Conservation (phyloP, 202 grass and related monocot species). For the Musa balbisiana region DNA sequence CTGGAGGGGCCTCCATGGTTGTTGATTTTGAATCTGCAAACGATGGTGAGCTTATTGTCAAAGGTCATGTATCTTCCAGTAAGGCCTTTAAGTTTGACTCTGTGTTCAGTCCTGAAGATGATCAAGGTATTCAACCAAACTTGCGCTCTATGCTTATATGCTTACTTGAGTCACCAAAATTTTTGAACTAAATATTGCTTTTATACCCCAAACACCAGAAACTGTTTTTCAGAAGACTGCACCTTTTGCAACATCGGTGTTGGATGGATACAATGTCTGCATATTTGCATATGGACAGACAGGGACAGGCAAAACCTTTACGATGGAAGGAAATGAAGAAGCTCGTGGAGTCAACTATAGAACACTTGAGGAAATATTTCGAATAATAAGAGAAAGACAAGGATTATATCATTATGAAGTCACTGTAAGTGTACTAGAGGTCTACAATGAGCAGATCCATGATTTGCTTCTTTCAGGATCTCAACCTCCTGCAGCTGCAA, state of each 20-base stretch:
- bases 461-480: constrained; percentile 67
- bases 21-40: constrained; percentile 82
- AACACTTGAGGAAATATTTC: constrained; percentile 76
- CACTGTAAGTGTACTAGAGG: constrained; percentile 78
- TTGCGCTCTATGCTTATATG: neutral
- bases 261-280: constrained; percentile 93
- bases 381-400: constrained; percentile 66
- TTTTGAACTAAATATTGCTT: constrained; percentile 11
- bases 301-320: constrained; percentile 87
- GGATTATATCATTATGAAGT: constrained; percentile 58
- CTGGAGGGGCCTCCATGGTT: constrained; percentile 42
- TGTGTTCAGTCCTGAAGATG: constrained; percentile 72
- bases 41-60: constrained; percentile 82
- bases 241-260: constrained; percentile 64
- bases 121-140: constrained; percentile 54
- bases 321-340: constrained; percentile 79
- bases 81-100: constrained; percentile 87
- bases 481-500: constrained; percentile 42
- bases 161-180: constrained; percentile 10
- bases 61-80: constrained; percentile 73
- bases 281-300: constrained; percentile 94
- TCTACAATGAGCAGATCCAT: constrained; percentile 93
- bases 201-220: constrained; percentile 31
- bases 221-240: constrained; percentile 69
- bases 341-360: constrained; percentile 82